Conservation (phyloP, 2,329 filamentous ascomycete species). For the Gnomoniopsis smithogilvyi region DNA sequence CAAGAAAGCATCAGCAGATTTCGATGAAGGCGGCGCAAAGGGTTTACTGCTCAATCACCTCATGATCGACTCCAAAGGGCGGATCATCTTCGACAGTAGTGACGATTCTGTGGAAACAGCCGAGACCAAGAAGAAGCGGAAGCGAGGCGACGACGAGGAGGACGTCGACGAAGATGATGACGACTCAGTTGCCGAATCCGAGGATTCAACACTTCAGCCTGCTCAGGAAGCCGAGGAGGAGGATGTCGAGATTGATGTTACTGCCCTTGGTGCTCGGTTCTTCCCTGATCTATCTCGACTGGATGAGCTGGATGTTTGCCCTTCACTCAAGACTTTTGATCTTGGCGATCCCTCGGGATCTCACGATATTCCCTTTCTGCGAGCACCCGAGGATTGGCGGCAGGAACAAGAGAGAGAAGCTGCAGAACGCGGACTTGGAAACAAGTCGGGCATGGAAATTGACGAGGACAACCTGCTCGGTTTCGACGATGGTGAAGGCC, state of each 20-base stretch:
- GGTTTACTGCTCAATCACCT: constrained; percentile 92
- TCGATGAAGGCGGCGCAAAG: constrained; percentile 96
- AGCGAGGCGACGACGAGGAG: constrained; percentile 29
- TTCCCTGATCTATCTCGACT: constrained; percentile 77
- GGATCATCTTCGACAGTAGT: constrained; percentile 98
- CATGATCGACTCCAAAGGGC: constrained; percentile 87
- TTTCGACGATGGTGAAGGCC: constrained; percentile 75
- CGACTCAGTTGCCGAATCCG: constrained; percentile 33
- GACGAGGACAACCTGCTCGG: constrained; percentile 82
- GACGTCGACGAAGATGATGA: constrained; percentile 39
- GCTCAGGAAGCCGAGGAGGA: constrained; percentile 45
- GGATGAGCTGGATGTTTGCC: constrained; percentile 88
- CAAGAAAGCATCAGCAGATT: constrained; percentile 97
- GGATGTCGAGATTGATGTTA: constrained; percentile 76
- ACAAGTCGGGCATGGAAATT: constrained; percentile 77
- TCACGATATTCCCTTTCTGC: constrained; percentile 87
- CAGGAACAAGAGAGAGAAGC: constrained; percentile 65
- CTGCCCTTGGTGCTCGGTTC: constrained; percentile 71
- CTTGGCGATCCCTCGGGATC: constrained; percentile 82
- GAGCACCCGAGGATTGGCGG: constrained; percentile 82
- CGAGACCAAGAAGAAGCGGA: constrained; percentile 35
- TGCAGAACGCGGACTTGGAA: constrained; percentile 46
- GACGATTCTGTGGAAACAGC: constrained; percentile 68
- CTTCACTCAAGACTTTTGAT: constrained; percentile 90
- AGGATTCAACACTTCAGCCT: constrained; percentile 35